Conservation (phyloP, 352 stramenopile genomes). For the Globisporangium solare region DNA sequence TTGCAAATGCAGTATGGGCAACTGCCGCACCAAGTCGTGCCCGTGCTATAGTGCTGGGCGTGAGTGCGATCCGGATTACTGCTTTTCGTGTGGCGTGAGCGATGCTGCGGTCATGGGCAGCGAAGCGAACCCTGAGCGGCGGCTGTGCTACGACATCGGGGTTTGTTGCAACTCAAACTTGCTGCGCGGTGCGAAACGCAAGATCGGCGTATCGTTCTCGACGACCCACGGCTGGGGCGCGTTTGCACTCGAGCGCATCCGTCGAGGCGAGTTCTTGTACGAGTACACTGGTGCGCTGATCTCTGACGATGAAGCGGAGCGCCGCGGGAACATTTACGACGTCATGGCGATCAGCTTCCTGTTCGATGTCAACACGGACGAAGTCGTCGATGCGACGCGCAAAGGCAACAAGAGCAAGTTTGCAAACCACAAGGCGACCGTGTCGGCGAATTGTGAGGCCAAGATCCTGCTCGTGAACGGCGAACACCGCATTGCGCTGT, state of each 20-base stretch:
- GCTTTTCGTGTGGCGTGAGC: slow-evolving; percentile 62
- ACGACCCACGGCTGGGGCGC: slow-evolving; percentile 66
- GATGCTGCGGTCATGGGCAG: slow-evolving; percentile 53
- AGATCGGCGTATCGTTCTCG: slow-evolving; percentile 65
- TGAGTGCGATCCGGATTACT: slow-evolving; percentile 75
- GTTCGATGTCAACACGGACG: slow-evolving; percentile 91
- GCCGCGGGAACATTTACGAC: slow-evolving; percentile 81
- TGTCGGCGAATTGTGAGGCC: slow-evolving; percentile 73
- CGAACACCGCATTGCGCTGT: slow-evolving; percentile 90
- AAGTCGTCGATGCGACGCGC: slow-evolving; percentile 88
- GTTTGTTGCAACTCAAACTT: slow-evolving; percentile 69
- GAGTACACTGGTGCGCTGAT: slow-evolving; percentile 74
- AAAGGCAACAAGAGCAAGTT: slow-evolving; percentile 95
- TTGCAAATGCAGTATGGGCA: slow-evolving; percentile 51
- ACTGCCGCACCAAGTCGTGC: slow-evolving; percentile 52
- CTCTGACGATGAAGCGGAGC: slow-evolving; percentile 71
- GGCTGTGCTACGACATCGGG: slow-evolving; percentile 23
- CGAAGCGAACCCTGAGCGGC: slow-evolving; percentile 19
- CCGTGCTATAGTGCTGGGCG: slow-evolving; percentile 42
- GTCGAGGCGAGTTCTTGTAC: slow-evolving; percentile 65
- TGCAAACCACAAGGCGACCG: slow-evolving; percentile 72
- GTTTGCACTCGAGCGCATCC: slow-evolving; percentile 58
- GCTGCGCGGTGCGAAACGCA: slow-evolving; percentile 47
- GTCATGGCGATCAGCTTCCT: slow-evolving; percentile 77
- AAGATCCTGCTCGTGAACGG: slow-evolving; percentile 84